These are phyloP conservation scores for Cichorium intybus DNA, from an alignment of 140 eudicot genomes.

Conservation along the genomic window DNA sequence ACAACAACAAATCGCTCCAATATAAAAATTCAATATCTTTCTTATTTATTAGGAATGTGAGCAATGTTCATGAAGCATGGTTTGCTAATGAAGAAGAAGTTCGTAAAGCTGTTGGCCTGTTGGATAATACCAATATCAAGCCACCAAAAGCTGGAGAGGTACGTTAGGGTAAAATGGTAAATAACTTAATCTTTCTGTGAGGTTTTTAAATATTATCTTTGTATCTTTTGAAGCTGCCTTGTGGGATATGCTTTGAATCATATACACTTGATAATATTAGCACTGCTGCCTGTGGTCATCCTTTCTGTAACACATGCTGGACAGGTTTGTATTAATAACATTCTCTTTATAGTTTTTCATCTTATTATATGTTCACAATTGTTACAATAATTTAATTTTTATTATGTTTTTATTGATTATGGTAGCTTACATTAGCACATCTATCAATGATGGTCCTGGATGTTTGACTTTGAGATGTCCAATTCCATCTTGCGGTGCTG, in stretches of 20 bases:
- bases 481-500: conserved; percentile 54
- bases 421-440: conserved; percentile 54
- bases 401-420: conserved; percentile 13
- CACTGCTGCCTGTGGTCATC: conserved; percentile 56
- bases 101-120: conserved; percentile 57
- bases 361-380: conserved; percentile 7
- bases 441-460: conserved; percentile 62
- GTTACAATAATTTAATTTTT: neutral
- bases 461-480: conserved; percentile 63
- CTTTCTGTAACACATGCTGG: conserved; percentile 60
- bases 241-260: conserved; percentile 62
- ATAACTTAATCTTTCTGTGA: neutral
- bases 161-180: conserved; percentile 11
- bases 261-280: conserved; percentile 30
- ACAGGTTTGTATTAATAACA: conserved; percentile 26
- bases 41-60: conserved; percentile 39
- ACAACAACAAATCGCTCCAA: neutral
- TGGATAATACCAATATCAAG: conserved; percentile 29
- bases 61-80: conserved; percentile 65
- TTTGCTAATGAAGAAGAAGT: conserved; percentile 65
- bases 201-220: neutral
- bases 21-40: neutral
- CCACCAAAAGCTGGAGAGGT: conserved; percentile 36
- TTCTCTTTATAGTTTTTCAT: neutral
- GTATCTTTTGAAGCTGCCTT: conserved; percentile 36